These are phyloP conservation scores for Mortierella antarctica DNA, from an alignment of 192 early-diverging fungal species.

Conservation along the genomic window DNA sequence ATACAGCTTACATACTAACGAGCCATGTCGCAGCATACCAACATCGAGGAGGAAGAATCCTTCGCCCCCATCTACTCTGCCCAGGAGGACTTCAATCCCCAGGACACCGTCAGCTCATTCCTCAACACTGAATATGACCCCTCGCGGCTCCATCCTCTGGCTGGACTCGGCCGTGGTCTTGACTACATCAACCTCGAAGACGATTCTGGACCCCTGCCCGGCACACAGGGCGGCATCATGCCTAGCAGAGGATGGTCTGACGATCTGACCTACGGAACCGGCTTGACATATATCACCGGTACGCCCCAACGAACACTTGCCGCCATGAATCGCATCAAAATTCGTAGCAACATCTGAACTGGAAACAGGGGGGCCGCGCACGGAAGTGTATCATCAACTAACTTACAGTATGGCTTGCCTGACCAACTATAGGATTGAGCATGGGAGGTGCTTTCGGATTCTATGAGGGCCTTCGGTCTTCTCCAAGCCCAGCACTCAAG, in stretches of 20 bases:
- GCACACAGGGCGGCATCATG: constrained; percentile 60
- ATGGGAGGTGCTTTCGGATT: constrained; percentile 82
- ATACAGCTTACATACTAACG: background rate
- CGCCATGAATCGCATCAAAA: background rate
- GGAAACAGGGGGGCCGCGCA: background rate
- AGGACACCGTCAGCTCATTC: constrained; percentile 63
- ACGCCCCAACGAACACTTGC: constrained; percentile 2
- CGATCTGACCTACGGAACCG: constrained; percentile 87
- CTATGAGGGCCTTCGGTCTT: constrained; percentile 74
- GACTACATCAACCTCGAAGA: constrained; percentile 67
- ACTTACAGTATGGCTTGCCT: too few species aligned
- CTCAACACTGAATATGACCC: constrained; percentile 58
- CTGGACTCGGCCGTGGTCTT: constrained; percentile 64
- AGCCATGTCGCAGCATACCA: constrained; percentile 35
- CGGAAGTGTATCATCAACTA: too few species aligned
- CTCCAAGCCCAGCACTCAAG: constrained; percentile 72
- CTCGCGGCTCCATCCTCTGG: constrained; percentile 59
- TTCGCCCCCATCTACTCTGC: constrained; percentile 51
- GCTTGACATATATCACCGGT: constrained; percentile 80
- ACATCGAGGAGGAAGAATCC: constrained; percentile 50
- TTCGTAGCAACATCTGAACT: background rate
- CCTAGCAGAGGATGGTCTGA: constrained; percentile 83
- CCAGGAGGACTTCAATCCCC: constrained; percentile 56
- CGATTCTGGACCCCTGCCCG: constrained; percentile 31
- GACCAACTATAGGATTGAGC: constrained; percentile 55